Percentiles rank a stretch among this genome's conserved stretches.
Conservation (phyloP, 2,329 filamentous ascomycete species). For the Apiospora koreana region DNA sequence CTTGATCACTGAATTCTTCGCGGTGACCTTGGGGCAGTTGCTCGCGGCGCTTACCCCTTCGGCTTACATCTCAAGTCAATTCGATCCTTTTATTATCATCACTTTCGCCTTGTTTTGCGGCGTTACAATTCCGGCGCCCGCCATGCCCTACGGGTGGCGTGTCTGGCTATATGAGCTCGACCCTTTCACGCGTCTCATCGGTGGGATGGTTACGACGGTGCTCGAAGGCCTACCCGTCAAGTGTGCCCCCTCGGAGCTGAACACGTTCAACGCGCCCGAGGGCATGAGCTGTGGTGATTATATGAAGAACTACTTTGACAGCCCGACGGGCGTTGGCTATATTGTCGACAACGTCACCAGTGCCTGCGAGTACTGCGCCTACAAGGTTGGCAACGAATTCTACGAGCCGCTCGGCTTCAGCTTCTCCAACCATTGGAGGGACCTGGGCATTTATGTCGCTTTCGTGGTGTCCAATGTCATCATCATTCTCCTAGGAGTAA, state of each 20-base stretch:
- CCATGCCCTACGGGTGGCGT: slow-evolving; percentile 79
- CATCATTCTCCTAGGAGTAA: slow-evolving; percentile 55
- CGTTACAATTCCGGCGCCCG: slow-evolving; percentile 76
- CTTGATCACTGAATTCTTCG: slow-evolving; percentile 81
- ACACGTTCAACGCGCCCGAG: slow-evolving; percentile 65
- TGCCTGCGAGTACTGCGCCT: slow-evolving; percentile 80
- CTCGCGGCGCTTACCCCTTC: slow-evolving; percentile 77
- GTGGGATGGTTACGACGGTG: slow-evolving; percentile 78
- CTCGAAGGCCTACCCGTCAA: slow-evolving; percentile 65
- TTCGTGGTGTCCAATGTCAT: slow-evolving; percentile 80
- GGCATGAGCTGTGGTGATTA: slow-evolving; percentile 74
- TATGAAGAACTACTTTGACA: slow-evolving; percentile 68
- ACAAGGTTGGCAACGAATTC: slow-evolving; percentile 78
- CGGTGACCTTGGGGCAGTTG: slow-evolving; percentile 76
- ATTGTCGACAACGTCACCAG: slow-evolving; percentile 65
- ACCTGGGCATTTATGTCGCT: slow-evolving; percentile 75
- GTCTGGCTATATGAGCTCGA: slow-evolving; percentile 81
- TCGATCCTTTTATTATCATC: slow-evolving; percentile 82
- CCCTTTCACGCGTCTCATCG: slow-evolving; percentile 80
- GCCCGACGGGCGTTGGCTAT: slow-evolving; percentile 69
- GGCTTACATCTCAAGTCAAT: slow-evolving; percentile 75
- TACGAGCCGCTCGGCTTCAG: slow-evolving; percentile 67
- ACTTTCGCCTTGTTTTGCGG: slow-evolving; percentile 85
- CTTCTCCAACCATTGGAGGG: slow-evolving; percentile 75
- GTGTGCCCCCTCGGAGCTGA: slow-evolving; percentile 64